Evolutionary conservation across 2,329 filamentous ascomycete species (phyloP), one percentile per base, ranked within the genome.

Genomic region (Ustulina deusta): DNA sequence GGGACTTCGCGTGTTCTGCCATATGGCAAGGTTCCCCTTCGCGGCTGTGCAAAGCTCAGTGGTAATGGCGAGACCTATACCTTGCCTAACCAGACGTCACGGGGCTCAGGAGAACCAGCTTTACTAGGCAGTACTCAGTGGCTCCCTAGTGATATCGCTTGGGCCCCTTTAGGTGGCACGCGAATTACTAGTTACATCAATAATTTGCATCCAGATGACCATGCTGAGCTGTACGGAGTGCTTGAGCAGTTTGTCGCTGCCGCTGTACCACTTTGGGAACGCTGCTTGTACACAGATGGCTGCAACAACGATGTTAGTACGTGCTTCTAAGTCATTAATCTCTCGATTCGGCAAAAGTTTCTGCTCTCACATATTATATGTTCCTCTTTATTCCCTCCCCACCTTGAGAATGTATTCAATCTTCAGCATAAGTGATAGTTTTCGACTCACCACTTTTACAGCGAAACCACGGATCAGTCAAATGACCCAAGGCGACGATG

Each of bases 181-280:
- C 79, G 74, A 17, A 83, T 87, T 29, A 78, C 78, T 2, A 85
- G 83, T 70, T 87, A 87, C 71, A 81, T 87, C 74, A 87, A 87
- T 74, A 87, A 86, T 69, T 73, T 86, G 0, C 84, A 87, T 67
- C 85, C 85, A 0, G 29, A 66, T 0, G 58, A 78, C 2, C 78
- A 85, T 52, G 69, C 71, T 9, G 68, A 63, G 2, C 73, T 85
- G 0, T 86, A 85, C 61, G 66, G 63, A 1, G 71, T 82, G 2
- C 73, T 85, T 11, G 82, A 84, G 60, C 68, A 78, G 27, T 75
- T 85, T 27, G 78, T 85, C n/a, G 72, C 77, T 17, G 75, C 75
- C 22, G 71, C 81, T 0, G 74, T 87, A 0, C 82, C 84, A 0
- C 78, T 83, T 0, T 87, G 83, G 84, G 80, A 86, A 38, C 40